Base-by-base conservation (phyloP, 306 rosid genomes). In the Alnus rubra region DNA sequence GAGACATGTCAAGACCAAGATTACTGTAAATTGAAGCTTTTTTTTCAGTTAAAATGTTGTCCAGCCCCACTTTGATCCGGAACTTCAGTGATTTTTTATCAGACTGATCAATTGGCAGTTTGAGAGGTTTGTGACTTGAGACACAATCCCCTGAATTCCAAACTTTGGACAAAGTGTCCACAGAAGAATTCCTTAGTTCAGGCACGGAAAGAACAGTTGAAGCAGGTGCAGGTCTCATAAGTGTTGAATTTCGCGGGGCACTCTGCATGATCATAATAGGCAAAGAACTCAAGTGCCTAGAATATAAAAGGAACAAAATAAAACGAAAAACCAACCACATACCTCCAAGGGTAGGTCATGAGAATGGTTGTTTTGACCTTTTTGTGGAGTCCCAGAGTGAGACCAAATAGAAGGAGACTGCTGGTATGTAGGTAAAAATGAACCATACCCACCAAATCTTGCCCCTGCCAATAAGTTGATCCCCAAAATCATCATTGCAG, bases 361-460 rank as follows among this genome's bases (percentile, higher is more conserved):
- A 33, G 88, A 33, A 84, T 88, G 88, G 84, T 89, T 83, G 56
- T 79, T 75, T 75, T 86, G 93, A 84, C 45, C 77, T 85, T 87
- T 89, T 62, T 82, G 90, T 7, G 94, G 88, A 68, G 97, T 89
- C 86, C 80, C 89, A 39, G 90, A 83, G 77, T 76, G 97, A 76
- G 91, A 80, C 78, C 86, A 86, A 79, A 63, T 84, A 33, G 97
- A 13, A 63, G 69, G 94, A 80, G 99, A 93, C 65, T 96, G 90
- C 79, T 88, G 99, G 85, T 91, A 28, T 49, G 88, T 31, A 28
- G 97, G 94, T 84, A 95, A 86, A 90, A 95, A 95, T 13, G 99
- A 95, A 59, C 98, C 99, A 82, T 95, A 95, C 55, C 94, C 99
- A 77, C 98, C 98, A 84, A 76, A 95, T 85, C 86, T 91, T 65